Evolutionary conservation across 2,329 filamentous ascomycete species (phyloP), one percentile per base, ranked within the genome.

Genomic region (Huntiella omanensis): DNA sequence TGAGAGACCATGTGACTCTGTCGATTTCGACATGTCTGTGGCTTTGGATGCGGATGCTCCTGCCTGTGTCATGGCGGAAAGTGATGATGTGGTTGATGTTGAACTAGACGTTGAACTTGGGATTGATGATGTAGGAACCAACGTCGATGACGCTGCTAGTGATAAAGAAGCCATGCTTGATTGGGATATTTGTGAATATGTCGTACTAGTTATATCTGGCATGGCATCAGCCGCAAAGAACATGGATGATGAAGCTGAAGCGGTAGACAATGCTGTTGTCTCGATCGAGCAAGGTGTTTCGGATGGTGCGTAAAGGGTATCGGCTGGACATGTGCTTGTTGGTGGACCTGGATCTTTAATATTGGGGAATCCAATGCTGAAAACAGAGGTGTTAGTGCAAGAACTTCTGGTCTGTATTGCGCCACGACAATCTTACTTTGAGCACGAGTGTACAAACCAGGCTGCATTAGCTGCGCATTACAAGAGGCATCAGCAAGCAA

Each of bases 361-460:
- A 15, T 43, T 50, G n/a, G 36, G n/a, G 15, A 47, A 50, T 12
- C 48, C 48, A n/a, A 50, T 41, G 19, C 48, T 50, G 17, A 8
- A 34, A 5, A 10, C 10, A 13, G 19, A 40, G 16, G 35, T 35
- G 5, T 17, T 33, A 19, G 16, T 19, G 33, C 10, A 38, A 28
- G 6, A 5, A 4, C 6, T 13, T 34, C n/a, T 7, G 16, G 19
- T 5, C 4, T 15, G 28, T 5, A n/a, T 36, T 34, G 37, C 17
- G 34, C 22, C 34, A n/a, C 34, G 19, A 33, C 16, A 2, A 32
- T 16, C 35, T 35, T 51, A 52, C 51, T 44, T 46, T 41, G 37
- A 32, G 22, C 51, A 52, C 16, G 48, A 47, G 12, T 36, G 32
- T 4, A 52, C 32, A 10, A 51, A 45, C 47, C 43, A 47, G 22